Percentiles rank a stretch among this genome's conserved stretches.
These are phyloP conservation scores for Oryza longistaminata DNA, from an alignment of 176 grass and related monocot genomes.

Conservation along the genomic window DNA sequence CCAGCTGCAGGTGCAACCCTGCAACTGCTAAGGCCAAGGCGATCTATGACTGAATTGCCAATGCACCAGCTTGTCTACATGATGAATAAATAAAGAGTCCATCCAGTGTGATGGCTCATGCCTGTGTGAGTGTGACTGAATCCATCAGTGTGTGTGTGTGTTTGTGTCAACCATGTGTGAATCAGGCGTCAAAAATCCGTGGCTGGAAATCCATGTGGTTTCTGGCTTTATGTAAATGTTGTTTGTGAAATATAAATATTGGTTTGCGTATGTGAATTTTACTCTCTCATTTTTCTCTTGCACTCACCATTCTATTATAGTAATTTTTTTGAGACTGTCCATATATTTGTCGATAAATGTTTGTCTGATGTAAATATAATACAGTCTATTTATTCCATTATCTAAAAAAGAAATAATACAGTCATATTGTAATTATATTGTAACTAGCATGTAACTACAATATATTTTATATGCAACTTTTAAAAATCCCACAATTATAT, in stretches of 20 bases:
- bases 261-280: neutral
- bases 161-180: neutral
- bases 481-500: too few relatives aligned
- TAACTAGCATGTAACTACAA: too few relatives aligned
- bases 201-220: neutral
- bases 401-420: too few relatives aligned
- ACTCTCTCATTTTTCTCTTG: neutral
- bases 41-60: neutral
- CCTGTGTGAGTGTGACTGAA: neutral
- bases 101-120: neutral
- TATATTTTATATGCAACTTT: too few relatives aligned
- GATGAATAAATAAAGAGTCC: neutral
- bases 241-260: neutral
- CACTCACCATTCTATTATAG: too few relatives aligned
- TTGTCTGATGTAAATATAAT: too few relatives aligned
- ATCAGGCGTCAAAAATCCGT: neutral
- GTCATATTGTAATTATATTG: too few relatives aligned
- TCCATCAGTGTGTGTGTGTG: neutral
- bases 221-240: neutral
- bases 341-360: too few relatives aligned
- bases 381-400: too few relatives aligned
- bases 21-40: slow-evolving; percentile 28
- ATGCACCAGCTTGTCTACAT: neutral
- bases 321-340: too few relatives aligned
- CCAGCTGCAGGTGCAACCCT: slow-evolving; percentile 39